Base-by-base conservation (phyloP, 805 yeast species). In the Yarrowia sp. region DNA sequence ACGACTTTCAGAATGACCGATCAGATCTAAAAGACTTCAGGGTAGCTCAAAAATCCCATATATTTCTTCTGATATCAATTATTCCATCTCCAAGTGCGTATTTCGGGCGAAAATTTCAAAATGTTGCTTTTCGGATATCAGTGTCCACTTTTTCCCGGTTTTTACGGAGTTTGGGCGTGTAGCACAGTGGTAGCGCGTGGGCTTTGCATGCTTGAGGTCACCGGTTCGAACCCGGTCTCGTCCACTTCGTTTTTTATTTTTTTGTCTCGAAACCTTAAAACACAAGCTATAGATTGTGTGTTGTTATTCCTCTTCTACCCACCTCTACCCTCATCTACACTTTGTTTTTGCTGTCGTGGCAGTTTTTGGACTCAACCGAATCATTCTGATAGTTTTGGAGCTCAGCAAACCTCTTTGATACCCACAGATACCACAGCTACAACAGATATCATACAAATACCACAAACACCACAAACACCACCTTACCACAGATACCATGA, bases 151-250 rank as follows among this genome's bases (percentile, higher is more conserved):
- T 47, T 47, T 47, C 53, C 34, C 5, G 17, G 17, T 17, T 9
- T 36, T 38, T 19, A 3, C 30, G 19, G 24, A 38, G 19, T 55
- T 36, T 61, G 66, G 66, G 66, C 66, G 66, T 61, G 55, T 61
- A 47, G 66, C 66, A 61, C 66, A 61, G 66, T 61, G 66, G 66
- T 61, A 61, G 66, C 66, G 66, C 66, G 66, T 47, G 66, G 66
- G 66, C 66, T 61, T 61, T 61, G 66, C 66, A 61, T 61, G 66
- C 66, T 61, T 61, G 66, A 61, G 66, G 66, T 61, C 66, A 46
- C 66, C 66, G 66, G 66, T 61, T 61, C 66, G 66, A 61, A 46
- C 66, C 66, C 66, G 66, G 66, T 46, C 55, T 61, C 66, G 66
- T 61, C 66, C 66, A 61, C 30, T 61, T 47, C 46, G 14, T 3